phyloP scores from a whole-genome alignment of 345 rosid species.

The Salix viminalis region DNA sequence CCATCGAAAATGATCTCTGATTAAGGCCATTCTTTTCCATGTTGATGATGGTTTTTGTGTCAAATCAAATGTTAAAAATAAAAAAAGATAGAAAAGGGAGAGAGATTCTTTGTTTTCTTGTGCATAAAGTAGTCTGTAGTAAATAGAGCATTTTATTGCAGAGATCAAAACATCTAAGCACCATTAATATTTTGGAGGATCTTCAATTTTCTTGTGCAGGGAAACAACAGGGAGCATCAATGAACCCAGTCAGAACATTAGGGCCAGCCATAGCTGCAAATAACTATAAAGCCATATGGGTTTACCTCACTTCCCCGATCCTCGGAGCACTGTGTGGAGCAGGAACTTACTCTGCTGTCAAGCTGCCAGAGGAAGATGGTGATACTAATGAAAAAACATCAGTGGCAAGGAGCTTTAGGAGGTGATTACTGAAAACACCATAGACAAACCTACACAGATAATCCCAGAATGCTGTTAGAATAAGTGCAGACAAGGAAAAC shows the following conservation, averaged over 20 bases:
- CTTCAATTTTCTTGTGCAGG: constrained; percentile 30
- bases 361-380: constrained; percentile 59
- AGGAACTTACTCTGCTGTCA: constrained; percentile 70
- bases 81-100: not conserved
- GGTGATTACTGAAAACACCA: constrained; percentile 26
- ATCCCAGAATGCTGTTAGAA: not conserved
- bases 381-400: constrained; percentile 30
- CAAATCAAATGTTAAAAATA: not conserved
- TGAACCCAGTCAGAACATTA: constrained; percentile 85
- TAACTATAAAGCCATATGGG: constrained; percentile 77
- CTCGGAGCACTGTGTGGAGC: constrained; percentile 86
- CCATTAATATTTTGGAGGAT: not conserved
- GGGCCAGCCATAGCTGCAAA: constrained; percentile 88
- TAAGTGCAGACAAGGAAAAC: not conserved
- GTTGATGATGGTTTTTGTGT: not conserved
- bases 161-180: not conserved
- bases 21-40: not conserved
- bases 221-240: constrained; percentile 68
- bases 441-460: not conserved
- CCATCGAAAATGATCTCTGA: not conserved
- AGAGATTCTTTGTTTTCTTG: not conserved
- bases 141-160: not conserved
- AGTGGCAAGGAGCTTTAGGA: constrained; percentile 51
- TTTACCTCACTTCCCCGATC: constrained; percentile 77
- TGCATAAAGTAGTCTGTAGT: not conserved